Conservation (phyloP, 257 asterid species). For the Jacaranda mimosifolia region DNA sequence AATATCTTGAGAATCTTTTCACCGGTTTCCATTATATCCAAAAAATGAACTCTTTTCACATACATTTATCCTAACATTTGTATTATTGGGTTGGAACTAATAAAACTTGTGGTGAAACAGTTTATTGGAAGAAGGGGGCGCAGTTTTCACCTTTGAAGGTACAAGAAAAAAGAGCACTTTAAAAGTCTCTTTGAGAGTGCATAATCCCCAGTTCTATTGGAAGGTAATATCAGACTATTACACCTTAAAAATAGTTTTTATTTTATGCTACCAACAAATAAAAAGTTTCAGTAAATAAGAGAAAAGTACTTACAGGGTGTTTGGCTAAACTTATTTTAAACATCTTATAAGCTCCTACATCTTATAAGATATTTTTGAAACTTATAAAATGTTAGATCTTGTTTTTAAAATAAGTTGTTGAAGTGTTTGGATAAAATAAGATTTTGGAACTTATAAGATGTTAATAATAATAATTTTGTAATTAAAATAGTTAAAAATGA, state of each 20-base stretch:
- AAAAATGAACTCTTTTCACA: too few species aligned
- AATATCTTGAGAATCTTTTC: background rate
- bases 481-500: too few species aligned
- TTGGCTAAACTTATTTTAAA: too few species aligned
- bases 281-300: background rate
- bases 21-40: too few species aligned
- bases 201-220: constrained; percentile 81
- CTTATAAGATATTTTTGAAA: too few species aligned
- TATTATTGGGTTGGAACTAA: background rate
- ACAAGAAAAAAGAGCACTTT: constrained; percentile 38
- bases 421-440: too few species aligned
- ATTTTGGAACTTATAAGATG: too few species aligned
- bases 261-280: background rate
- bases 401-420: too few species aligned
- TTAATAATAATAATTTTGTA: too few species aligned
- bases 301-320: too few species aligned
- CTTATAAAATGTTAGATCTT: too few species aligned
- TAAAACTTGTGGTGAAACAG: constrained; percentile 47
- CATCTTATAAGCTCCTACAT: too few species aligned
- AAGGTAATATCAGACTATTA: constrained; percentile 51
- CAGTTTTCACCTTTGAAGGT: constrained; percentile 70
- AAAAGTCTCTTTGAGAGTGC: constrained; percentile 67
- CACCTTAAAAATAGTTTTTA: background rate
- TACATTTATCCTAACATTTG: background rate
- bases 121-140: constrained; percentile 80